Evolutionary conservation across 2,329 filamentous ascomycete species (phyloP).

Genomic region (Parastagonospora nodorum): DNA sequence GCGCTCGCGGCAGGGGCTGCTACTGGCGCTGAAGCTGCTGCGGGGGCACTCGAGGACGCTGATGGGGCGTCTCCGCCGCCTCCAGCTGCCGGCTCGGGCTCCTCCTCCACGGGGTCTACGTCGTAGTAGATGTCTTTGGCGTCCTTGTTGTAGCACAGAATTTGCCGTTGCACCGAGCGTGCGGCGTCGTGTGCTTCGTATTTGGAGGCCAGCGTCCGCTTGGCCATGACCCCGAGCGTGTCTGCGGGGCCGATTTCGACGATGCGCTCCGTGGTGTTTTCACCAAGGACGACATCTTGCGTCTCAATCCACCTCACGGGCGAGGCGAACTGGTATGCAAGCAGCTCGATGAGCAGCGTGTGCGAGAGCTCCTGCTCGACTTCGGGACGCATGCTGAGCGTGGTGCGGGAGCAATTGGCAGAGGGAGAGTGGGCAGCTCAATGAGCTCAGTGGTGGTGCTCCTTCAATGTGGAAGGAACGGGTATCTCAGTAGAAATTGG

Average conservation of each 20-base stretch:
- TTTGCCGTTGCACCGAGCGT: conserved; percentile 93
- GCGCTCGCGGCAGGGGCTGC: conserved; percentile 68
- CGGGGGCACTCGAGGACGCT: conserved; percentile 52
- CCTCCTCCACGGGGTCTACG: conserved; percentile 89
- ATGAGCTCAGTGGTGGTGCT: conserved; percentile 34
- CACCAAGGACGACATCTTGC: conserved; percentile 97
- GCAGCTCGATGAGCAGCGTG: conserved; percentile 95
- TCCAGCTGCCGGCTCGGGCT: conserved; percentile 60
- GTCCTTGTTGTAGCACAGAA: conserved; percentile 99
- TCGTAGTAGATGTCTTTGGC: conserved; percentile 99
- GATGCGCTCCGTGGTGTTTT: conserved; percentile 94
- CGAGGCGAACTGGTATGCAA: conserved; percentile 98
- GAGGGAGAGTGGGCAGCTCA: conserved; percentile 24
- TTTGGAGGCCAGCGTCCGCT: conserved; percentile 91
- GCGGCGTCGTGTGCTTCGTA: conserved; percentile 99
- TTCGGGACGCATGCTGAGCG: conserved; percentile 85
- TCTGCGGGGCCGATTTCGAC: conserved; percentile 97
- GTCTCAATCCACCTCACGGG: conserved; percentile 99
- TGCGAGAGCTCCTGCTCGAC: conserved; percentile 99
- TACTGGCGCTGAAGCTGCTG: conserved; percentile 58
- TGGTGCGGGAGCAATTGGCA: conserved; percentile 26
- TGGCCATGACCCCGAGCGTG: conserved; percentile 96
- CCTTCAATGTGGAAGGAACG: conserved; percentile 26
- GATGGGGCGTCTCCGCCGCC: conserved; percentile 51
- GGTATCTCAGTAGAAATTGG: conserved; percentile 14